Conservation (phyloP, 176 grass and related monocot species). For the Phoenix dactylifera region DNA sequence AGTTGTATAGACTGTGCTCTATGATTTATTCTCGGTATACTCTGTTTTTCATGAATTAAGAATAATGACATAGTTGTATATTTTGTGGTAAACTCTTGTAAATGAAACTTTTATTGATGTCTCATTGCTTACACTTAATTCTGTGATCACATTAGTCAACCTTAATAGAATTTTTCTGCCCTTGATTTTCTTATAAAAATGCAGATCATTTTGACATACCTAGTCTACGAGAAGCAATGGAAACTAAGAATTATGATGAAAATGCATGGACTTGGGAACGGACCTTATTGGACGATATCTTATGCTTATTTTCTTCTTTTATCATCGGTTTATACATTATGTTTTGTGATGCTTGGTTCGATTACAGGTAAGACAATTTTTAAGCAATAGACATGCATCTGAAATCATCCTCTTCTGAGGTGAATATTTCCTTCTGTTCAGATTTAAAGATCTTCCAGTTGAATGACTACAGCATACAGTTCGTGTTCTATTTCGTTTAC, state of each 20-base stretch:
- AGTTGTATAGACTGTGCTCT: too few relatives aligned
- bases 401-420: not conserved
- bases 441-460: constrained; percentile 50
- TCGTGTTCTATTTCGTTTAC: constrained; percentile 43
- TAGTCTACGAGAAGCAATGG: constrained; percentile 29
- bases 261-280: constrained; percentile 26
- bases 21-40: too few relatives aligned
- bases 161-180: too few relatives aligned
- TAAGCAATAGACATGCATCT: not conserved
- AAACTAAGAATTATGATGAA: constrained; percentile 32
- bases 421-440: constrained; percentile 7
- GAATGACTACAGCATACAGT: constrained; percentile 45
- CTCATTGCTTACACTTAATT: too few relatives aligned
- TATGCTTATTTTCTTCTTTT: constrained; percentile 22
- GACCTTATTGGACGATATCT: constrained; percentile 24
- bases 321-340: constrained; percentile 15
- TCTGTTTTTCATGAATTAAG: too few relatives aligned
- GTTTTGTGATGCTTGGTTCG: constrained; percentile 6
- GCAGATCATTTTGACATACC: constrained; percentile 20
- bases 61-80: too few relatives aligned
- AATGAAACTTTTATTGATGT: too few relatives aligned
- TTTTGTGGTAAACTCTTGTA: too few relatives aligned
- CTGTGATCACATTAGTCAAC: too few relatives aligned
- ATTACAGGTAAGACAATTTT: constrained; percentile 14
- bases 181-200: not conserved